Base-by-base conservation (phyloP, 73 alveolate genomes). In the Blepharisma stoltei region DNA sequence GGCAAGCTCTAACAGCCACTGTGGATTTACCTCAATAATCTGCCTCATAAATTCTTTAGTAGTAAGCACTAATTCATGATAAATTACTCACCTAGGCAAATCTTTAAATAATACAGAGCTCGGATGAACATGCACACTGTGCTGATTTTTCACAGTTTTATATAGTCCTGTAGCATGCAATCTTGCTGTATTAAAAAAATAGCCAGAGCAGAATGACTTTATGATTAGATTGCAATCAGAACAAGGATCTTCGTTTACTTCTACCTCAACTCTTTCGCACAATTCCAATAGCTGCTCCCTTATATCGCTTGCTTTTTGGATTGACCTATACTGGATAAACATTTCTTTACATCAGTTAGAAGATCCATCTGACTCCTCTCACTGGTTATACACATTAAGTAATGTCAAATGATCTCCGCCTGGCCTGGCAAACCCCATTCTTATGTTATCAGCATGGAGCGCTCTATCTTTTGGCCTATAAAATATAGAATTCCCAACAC, bases 331-430 rank as follows among this genome's bases (percentile, higher is more conserved):
- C 86, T 98, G 97, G 49, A 98, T 92, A 79, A 93, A 98, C 87
- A 93, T 92, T 80, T 98, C 99, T 71, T 82, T 89, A 77, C 99
- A 97, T 98, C 99, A 98, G 54, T 91, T 85, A 71, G 88, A 76
- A 50, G 97, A 84, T 86, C 52, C 97, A 80, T 93, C 96, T 8
- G 98, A 90, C 54, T 98, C 99, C 81, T 96, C 98, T 99, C 99
- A 98, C 87, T 92, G 93, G 73, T 95, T 92, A 90, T 90, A 98
- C 9, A 98, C 97, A 76, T 93, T 93, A 54, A 98, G 89, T 60
- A 98, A 85, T n/a, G 97, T 89, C 81, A 95, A 83, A 88, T 98
- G 99, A 80, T 98, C 99, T 27, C 99, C 99, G 5, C 98, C 98
- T 48, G 97, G 95, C 71, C 96, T 81, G 71, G 83, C 90, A 83